Percentiles rank a stretch among this genome's conserved stretches.
phyloP scores from a whole-genome alignment of 257 asterid genomes.

The Gentiana macrophylla region DNA sequence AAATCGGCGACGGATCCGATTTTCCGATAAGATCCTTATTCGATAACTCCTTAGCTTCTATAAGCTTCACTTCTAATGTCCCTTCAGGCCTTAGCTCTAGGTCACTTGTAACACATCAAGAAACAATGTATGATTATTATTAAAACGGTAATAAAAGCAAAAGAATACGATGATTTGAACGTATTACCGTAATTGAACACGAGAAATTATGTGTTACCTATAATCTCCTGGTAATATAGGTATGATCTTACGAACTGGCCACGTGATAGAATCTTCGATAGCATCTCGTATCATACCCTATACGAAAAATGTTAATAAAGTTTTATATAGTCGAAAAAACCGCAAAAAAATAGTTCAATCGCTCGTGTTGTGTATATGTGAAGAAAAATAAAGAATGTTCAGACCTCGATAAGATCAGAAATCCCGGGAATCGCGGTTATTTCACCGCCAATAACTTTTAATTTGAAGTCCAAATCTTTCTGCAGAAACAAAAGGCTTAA shows the following conservation, averaged over 20 bases:
- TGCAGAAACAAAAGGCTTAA: conserved; percentile 15
- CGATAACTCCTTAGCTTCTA: conserved; percentile 75
- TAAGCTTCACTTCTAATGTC: conserved; percentile 81
- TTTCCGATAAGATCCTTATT: conserved; percentile 86
- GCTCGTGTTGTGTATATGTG: not conserved
- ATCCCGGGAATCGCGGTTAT: conserved; percentile 79
- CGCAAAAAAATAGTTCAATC: not conserved
- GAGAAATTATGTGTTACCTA: conserved; percentile 31
- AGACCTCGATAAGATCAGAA: conserved; percentile 87
- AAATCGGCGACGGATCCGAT: conserved; percentile 85
- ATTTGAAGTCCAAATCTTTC: conserved; percentile 79
- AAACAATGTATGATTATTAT: not conserved
- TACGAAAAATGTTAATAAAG: not conserved
- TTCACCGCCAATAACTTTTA: conserved; percentile 91
- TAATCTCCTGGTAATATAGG: conserved; percentile 97
- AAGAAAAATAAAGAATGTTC: not conserved
- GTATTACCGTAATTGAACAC: not conserved
- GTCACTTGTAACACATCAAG: conserved; percentile 27
- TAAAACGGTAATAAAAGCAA: no score
- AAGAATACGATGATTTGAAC: no score
- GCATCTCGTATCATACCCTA: conserved; percentile 89
- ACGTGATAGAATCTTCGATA: conserved; percentile 85
- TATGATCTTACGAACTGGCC: conserved; percentile 89
- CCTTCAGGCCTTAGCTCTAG: conserved; percentile 73
- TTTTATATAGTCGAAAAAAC: not conserved